A percentile compares a stretch with the other conserved stretches of the same genome.
Evolutionary conservation across 148 eudicot genomes (phyloP).

Genomic region (Heliosperma pusillum): DNA sequence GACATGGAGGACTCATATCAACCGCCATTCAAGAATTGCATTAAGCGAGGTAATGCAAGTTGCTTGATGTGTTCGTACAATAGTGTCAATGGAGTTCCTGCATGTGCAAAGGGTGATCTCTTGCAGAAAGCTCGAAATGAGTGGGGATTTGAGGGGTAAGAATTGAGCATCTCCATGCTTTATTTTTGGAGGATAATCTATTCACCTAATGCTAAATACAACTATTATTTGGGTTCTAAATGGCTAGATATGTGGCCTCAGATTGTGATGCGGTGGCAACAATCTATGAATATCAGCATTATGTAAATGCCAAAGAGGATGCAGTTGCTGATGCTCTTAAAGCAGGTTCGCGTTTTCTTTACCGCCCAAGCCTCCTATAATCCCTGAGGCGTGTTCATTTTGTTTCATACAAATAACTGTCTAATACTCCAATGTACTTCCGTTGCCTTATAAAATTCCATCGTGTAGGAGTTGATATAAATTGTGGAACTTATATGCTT

Average conservation of each 20-base stretch:
- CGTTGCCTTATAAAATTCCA: not conserved
- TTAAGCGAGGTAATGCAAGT: slow-evolving; percentile 86
- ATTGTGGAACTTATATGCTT: slow-evolving; percentile 86
- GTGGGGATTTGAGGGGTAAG: slow-evolving; percentile 91
- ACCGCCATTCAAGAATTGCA: slow-evolving; percentile 81
- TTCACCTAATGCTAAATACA: not conserved
- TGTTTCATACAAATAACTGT: not conserved
- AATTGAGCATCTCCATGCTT: slow-evolving; percentile 16
- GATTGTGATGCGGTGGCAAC: slow-evolving; percentile 99
- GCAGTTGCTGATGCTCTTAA: slow-evolving; percentile 80
- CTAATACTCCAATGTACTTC: slow-evolving; percentile 9
- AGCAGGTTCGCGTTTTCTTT: slow-evolving; percentile 61
- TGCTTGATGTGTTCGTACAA: slow-evolving; percentile 99
- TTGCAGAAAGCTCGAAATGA: slow-evolving; percentile 67
- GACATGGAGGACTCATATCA: slow-evolving; percentile 93
- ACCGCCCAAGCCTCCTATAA: no score
- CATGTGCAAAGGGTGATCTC: slow-evolving; percentile 66
- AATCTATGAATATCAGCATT: slow-evolving; percentile 72
- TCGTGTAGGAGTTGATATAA: slow-evolving; percentile 74
- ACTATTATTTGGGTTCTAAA: slow-evolving; percentile 21
- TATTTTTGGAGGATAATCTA: slow-evolving; percentile 9
- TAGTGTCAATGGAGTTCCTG: slow-evolving; percentile 84
- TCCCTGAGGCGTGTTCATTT: no score
- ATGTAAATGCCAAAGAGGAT: slow-evolving; percentile 62
- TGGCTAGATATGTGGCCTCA: slow-evolving; percentile 73